phyloP scores from a whole-genome alignment of 2,329 filamentous ascomycete species.

The Pseudogymnoascus sp. region DNA sequence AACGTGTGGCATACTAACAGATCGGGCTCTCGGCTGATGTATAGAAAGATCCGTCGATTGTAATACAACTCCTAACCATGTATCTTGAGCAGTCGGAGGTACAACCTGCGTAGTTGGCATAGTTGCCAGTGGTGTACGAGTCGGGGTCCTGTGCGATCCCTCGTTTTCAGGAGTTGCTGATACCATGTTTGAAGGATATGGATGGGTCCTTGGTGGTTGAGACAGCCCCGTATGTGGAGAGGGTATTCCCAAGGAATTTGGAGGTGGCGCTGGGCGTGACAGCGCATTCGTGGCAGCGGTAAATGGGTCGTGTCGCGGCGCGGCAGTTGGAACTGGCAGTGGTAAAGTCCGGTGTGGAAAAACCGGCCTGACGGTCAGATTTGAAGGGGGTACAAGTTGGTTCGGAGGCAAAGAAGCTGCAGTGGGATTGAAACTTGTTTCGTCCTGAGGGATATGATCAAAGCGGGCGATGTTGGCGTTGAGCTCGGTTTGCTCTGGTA shows the following conservation, averaged over 20 bases:
- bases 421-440: background rate
- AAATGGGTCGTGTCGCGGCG: background rate
- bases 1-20: background rate
- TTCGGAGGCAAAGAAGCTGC: background rate
- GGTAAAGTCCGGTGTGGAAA: background rate
- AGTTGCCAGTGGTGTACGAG: background rate
- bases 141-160: background rate
- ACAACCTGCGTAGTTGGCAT: background rate
- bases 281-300: too few relatives aligned
- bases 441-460: background rate
- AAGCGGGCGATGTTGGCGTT: background rate
- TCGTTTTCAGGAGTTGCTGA: background rate
- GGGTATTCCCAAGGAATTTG: background rate
- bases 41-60: background rate
- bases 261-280: background rate
- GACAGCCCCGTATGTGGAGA: background rate
- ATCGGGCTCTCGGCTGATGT: background rate
- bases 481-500: background rate
- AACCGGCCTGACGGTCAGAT: background rate
- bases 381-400: background rate
- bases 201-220: background rate
- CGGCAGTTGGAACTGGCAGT: background rate
- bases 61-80: background rate
- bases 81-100: background rate
- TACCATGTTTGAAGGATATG: background rate